A percentile compares a stretch with the other conserved stretches of the same genome.
Conservation (phyloP, 495 filamentous ascomycete species). For the Parathielavia appendiculata region DNA sequence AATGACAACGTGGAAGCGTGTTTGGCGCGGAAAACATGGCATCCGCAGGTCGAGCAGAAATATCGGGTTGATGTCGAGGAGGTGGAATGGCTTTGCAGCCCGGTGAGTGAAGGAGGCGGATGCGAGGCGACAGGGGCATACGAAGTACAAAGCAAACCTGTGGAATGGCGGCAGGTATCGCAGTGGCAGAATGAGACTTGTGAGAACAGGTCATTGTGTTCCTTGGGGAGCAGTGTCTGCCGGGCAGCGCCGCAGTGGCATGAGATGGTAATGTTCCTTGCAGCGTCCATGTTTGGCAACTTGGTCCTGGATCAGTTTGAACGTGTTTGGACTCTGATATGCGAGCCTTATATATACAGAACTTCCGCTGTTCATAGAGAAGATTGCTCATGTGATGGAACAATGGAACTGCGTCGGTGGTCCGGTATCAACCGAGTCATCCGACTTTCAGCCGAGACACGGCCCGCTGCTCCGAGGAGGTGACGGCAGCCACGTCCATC, state of each 20-base stretch:
- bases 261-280: constrained; percentile 29
- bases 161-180: constrained; percentile 52
- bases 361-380: not conserved
- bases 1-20: constrained; percentile 7
- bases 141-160: constrained; percentile 54
- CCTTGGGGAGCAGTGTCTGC: constrained; percentile 33
- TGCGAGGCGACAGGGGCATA: constrained; percentile 39
- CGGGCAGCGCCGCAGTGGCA: constrained; percentile 54
- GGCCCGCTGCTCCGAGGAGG: not conserved
- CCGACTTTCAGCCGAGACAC: not conserved
- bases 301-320: no score
- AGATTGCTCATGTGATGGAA: not conserved
- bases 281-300: not conserved
- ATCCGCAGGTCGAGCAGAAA: constrained; percentile 66
- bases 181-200: constrained; percentile 57
- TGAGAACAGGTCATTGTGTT: not conserved
- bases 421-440: not conserved
- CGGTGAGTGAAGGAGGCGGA: constrained; percentile 29
- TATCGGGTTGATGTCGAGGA: constrained; percentile 42
- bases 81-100: constrained; percentile 46
- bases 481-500: not conserved
- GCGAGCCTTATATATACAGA: not conserved
- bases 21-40: constrained; percentile 49
- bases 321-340: not conserved
- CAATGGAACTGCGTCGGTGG: not conserved